Evolutionary conservation across 345 rosid species (phyloP).

Genomic region (Salix exigua): DNA sequence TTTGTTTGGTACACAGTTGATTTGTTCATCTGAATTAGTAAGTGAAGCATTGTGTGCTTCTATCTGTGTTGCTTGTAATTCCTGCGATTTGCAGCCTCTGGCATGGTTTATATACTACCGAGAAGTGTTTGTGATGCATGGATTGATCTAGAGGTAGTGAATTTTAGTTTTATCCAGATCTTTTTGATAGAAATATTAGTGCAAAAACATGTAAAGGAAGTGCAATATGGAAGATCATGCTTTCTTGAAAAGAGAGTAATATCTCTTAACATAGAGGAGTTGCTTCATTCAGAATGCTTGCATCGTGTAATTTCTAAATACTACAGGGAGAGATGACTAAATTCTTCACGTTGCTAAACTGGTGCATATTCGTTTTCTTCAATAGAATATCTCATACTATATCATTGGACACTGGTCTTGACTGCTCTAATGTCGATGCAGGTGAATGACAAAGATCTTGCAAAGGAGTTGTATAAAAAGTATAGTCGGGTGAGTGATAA

Average conservation of each 20-base stretch:
- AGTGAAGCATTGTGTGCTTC: no score
- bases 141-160: background rate
- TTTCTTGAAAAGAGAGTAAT: no score
- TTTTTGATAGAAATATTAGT: no score
- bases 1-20: no score
- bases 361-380: background rate
- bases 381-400: background rate
- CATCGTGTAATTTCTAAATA: background rate
- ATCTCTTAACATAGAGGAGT: no score
- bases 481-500: conserved; percentile 73
- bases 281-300: background rate
- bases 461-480: conserved; percentile 89
- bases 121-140: background rate
- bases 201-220: no score
- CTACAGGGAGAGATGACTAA: background rate
- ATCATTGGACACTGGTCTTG: background rate
- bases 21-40: no score
- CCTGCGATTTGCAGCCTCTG: no score
- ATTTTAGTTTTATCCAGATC: background rate
- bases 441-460: conserved; percentile 83
- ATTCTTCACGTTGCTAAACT: background rate
- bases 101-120: no score
- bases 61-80: no score
- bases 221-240: no score
- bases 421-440: conserved; percentile 28